Base-by-base conservation (phyloP, 176 grass and related monocot species). In the Eragrostis nindensis region DNA sequence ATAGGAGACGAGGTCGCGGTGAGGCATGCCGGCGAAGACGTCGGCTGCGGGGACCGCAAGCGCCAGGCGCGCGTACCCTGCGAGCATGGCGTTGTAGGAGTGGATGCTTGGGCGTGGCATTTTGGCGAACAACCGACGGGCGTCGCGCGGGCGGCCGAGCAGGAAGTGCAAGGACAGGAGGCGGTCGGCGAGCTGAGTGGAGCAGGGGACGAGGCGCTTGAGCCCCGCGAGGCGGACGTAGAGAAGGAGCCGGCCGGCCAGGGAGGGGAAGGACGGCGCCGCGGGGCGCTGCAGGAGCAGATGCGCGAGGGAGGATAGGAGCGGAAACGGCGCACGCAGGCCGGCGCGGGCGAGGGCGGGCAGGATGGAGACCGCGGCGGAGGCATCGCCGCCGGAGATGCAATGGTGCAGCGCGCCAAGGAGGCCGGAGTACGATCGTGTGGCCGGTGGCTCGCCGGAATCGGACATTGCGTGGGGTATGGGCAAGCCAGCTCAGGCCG, bases 41-140 rank as follows among this genome's bases (percentile, higher is more conserved):
- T 77, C 71, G 13, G 55, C 67, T 3, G 85, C 88, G 0, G 55
- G 71, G 8, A 24, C 32, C 4, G 91, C 62, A 0, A 86, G 79
- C 13, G 82, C 75, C 40, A 88, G 75, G 30, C 76, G 82, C 53
- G 87, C 82, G 59, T 92, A 92, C 7, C 85, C 93, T 0, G 78
- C 47, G 30, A 95, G 80, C 89, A 95, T 95, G 87, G 88, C 85
- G n/a, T 95, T 95, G 50, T 79, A 95, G 5, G 89, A 95, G 50
- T 83, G 91, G 16, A 87, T 0, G n/a, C 71, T 87, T 40, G 87
- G 92, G 25, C 38, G 57, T 36, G 86, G 73, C 93, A 92, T 95
- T 86, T 71, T 86, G 65, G 30, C 71, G 62, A 96, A 90, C 70
- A 92, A 66, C 44, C 83, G 80, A 41, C 72, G 85, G 19, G 93